These are phyloP conservation scores for Gomphus sp. DNA, from an alignment of 1,284 basidiomycete species.

Conservation along the genomic window DNA sequence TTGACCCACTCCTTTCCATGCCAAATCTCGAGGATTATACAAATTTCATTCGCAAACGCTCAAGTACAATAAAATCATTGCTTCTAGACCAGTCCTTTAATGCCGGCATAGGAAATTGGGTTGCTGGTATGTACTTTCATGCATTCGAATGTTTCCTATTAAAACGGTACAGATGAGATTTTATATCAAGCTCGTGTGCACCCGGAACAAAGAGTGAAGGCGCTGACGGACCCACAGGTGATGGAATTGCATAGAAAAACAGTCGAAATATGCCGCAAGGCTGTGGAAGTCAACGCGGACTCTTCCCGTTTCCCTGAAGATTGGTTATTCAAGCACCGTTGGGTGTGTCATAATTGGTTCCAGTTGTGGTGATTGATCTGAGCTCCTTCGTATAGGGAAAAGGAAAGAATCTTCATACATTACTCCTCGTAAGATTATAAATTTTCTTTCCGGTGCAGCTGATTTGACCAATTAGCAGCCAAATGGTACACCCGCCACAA, in stretches of 20 bases:
- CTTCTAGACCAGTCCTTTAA: slow-evolving; percentile 77
- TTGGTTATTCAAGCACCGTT: slow-evolving; percentile 67
- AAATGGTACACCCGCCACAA: slow-evolving; percentile 59
- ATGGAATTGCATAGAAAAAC: slow-evolving; percentile 48
- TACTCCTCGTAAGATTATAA: slow-evolving; percentile 41
- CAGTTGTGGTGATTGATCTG: slow-evolving; percentile 9
- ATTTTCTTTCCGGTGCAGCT: slow-evolving; percentile 8
- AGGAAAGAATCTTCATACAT: slow-evolving; percentile 50
- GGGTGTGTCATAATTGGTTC: slow-evolving; percentile 34
- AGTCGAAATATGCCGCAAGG: slow-evolving; percentile 48
- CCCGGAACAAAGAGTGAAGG: slow-evolving; percentile 61
- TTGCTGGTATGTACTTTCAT: slow-evolving; percentile 44
- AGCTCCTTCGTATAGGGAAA: slow-evolving; percentile 42
- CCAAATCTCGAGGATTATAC: slow-evolving; percentile 53
- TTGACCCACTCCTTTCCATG: slow-evolving; percentile 73
- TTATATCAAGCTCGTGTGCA: slow-evolving; percentile 73
- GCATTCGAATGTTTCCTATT: background rate
- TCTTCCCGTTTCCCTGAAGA: slow-evolving; percentile 57
- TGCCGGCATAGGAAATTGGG: slow-evolving; percentile 81
- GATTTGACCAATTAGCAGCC: slow-evolving; percentile 34
- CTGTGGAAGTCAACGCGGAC: slow-evolving; percentile 70
- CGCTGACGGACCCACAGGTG: slow-evolving; percentile 44
- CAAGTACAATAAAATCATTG: slow-evolving; percentile 70
- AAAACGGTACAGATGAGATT: slow-evolving; percentile 50
- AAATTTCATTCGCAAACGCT: slow-evolving; percentile 40